Evolutionary conservation across 1,139 yeast species (phyloP), one percentile per base, ranked within the genome.

Genomic region (Magnusiomyces tetraspermus): DNA sequence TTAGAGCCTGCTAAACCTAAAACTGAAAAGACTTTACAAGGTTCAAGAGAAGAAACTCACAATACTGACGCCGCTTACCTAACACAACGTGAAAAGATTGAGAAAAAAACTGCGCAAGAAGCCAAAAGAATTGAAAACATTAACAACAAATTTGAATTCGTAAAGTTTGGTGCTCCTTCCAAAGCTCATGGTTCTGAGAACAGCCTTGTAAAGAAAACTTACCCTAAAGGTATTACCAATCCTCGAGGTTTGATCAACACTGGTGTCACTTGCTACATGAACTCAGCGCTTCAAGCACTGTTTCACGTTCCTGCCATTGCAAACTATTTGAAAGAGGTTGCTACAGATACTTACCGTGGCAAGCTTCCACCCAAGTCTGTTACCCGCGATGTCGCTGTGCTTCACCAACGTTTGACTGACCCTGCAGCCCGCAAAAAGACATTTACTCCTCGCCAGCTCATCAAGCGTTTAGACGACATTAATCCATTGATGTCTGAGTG

Each of bases 221-320:
- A 54, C 84, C 79, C 63, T 64, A 55, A 57, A 4, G 11, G 70
- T 61, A 6, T 74, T 80, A 58, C 81, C 79, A 73, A 76, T 31
- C 95, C 97, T 0, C 73, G 82, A 26, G 98, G 98, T 0, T 73
- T 92, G 52, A 69, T 86, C 54, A 92, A 92, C 67, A 90, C 85
- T 59, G 97, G 97, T 30, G 97, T 92, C 45, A 92, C 97, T 2
- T 92, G 98, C 67, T 92, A 90, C 68, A 89, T 92, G 80, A 92
- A 92, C 67, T 83, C 96, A 1, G 97, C 97, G 2, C 82, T 92
- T 46, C 98, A 92, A 70, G 82, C 95, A 0, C 71, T 92, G 72
- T 68, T 90, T 43, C 98, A 92, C 63, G 80, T 89, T 22, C 97
- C 98, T 2, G 95, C 97, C 1, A 69, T 92, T 54, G 89, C 85